Evolutionary conservation across 176 grass and related monocot species (phyloP).

Genomic region (Oryza nivara): DNA sequence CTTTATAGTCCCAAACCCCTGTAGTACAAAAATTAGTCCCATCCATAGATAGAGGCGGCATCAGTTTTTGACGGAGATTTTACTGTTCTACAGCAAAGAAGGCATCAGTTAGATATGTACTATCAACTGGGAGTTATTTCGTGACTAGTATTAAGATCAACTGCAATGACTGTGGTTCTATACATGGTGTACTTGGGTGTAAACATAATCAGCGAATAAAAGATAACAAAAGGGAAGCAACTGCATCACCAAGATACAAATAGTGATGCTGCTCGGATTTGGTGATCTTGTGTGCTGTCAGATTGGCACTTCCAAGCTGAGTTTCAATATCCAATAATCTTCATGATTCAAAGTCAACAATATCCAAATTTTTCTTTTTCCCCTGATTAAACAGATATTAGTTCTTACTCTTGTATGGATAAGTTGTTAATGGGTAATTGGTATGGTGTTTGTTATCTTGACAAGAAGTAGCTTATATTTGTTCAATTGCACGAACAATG

Average conservation of each 20-base stretch:
- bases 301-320: background rate
- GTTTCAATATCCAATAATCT: background rate
- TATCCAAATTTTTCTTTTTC: background rate
- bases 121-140: constrained; percentile 11
- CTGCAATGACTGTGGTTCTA: background rate
- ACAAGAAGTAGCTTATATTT: constrained; percentile 21
- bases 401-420: constrained; percentile 7
- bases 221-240: background rate
- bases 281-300: constrained; percentile 10
- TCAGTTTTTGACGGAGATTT: background rate
- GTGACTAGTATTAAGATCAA: background rate
- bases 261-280: constrained; percentile 9
- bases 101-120: background rate
- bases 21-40: background rate
- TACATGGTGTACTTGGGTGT: background rate
- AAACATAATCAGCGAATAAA: constrained; percentile 17
- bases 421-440: background rate
- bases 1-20: constrained; percentile 17
- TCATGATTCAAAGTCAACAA: background rate
- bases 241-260: background rate
- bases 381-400: background rate
- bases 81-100: background rate
- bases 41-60: background rate
- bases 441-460: constrained; percentile 21
- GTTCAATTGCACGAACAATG: constrained; percentile 13